Conservation (phyloP, 2,329 filamentous ascomycete genomes). For the Fusarium agapanthi region DNA sequence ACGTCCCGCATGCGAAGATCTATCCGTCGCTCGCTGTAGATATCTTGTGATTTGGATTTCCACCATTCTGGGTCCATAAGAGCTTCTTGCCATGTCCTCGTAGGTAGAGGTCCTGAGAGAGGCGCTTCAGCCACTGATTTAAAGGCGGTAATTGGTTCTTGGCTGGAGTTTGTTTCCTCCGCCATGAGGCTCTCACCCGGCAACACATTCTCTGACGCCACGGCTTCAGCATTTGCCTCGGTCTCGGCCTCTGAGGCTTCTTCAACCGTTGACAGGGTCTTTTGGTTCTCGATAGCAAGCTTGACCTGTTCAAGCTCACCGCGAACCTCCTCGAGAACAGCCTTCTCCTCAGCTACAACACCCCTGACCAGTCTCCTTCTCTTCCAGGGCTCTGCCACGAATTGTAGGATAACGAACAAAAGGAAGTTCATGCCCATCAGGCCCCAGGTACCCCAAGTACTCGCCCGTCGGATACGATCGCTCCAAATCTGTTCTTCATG, state of each 20-base stretch:
- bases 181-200: background rate
- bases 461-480: constrained; percentile 94
- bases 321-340: constrained; percentile 58
- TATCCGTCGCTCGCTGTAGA: constrained; percentile 72
- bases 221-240: background rate
- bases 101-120: background rate
- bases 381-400: constrained; percentile 93
- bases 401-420: constrained; percentile 84
- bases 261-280: constrained; percentile 24
- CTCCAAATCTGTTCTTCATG: constrained; percentile 99
- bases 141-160: background rate
- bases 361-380: constrained; percentile 81
- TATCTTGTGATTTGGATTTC: constrained; percentile 61
- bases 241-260: constrained; percentile 3
- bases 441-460: constrained; percentile 98
- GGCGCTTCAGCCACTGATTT: constrained; percentile 14
- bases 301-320: constrained; percentile 51
- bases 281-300: constrained; percentile 41
- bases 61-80: constrained; percentile 55
- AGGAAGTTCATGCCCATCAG: constrained; percentile 97
- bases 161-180: background rate
- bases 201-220: constrained; percentile 6
- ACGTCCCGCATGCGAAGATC: constrained; percentile 74
- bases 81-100: constrained; percentile 53
- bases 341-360: constrained; percentile 81